Conservation (phyloP, 805 yeast species). For the Candida silvicultrix region DNA sequence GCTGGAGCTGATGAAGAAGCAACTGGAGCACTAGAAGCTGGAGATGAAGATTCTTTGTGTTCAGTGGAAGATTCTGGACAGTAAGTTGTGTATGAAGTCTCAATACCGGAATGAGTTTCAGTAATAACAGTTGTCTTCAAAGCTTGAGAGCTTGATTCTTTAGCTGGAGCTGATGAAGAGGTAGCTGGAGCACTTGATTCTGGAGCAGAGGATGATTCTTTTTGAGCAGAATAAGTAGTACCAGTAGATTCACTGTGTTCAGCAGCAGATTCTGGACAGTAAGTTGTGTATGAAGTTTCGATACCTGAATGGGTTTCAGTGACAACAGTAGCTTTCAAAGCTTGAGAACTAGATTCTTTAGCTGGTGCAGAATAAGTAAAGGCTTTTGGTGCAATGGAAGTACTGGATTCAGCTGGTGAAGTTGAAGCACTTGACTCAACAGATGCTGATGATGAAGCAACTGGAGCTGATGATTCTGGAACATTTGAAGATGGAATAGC, state of each 20-base stretch:
- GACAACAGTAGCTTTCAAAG: conserved; percentile 19
- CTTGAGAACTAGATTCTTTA: neutral
- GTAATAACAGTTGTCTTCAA: conserved; percentile 14
- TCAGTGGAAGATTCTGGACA: conserved; percentile 5
- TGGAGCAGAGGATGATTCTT: no score
- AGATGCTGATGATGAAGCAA: neutral
- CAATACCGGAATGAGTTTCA: conserved; percentile 16
- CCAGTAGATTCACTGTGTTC: neutral
- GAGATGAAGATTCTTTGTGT: neutral
- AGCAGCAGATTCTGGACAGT: conserved; percentile 5
- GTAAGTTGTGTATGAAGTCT: conserved; percentile 1
- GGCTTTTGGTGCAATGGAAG: neutral
- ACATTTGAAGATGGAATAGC: conserved; percentile 1
- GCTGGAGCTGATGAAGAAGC: neutral
- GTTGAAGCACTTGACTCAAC: conserved; percentile 8
- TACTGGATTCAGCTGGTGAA: neutral
- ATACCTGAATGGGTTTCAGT: conserved; percentile 19
- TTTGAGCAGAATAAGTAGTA: no score
- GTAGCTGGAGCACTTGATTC: neutral
- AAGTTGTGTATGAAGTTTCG: conserved; percentile 3
- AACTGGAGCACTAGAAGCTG: conserved; percentile 8
- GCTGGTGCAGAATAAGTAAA: neutral
- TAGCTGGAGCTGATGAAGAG: neutral
- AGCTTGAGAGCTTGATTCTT: neutral
- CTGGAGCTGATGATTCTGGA: conserved; percentile 3